These are phyloP conservation scores for Leptodontidium sp. DNA, from an alignment of 2,329 filamentous ascomycete genomes.

Conservation along the genomic window DNA sequence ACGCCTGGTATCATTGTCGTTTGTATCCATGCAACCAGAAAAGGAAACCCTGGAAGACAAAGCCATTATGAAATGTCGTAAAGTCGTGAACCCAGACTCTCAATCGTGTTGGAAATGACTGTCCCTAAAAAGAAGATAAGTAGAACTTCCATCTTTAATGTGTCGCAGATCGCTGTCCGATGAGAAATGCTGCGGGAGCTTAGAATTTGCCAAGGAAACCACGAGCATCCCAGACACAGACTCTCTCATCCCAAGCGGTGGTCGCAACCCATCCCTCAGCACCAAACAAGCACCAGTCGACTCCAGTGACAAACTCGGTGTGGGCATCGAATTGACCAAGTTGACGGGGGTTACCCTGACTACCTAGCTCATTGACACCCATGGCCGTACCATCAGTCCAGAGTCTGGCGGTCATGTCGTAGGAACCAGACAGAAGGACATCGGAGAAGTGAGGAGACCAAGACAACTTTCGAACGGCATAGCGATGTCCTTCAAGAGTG, in stretches of 20 bases:
- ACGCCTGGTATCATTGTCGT: conserved; percentile 22
- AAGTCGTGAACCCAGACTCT: neutral
- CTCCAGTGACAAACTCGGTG: conserved; percentile 94
- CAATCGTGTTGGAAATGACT: neutral
- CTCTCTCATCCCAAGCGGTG: conserved; percentile 90
- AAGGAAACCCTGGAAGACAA: neutral
- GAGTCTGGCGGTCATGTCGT: conserved; percentile 96
- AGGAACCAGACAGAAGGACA: conserved; percentile 86
- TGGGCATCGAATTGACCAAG: conserved; percentile 84
- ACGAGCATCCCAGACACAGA: conserved; percentile 91
- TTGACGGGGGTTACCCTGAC: conserved; percentile 32
- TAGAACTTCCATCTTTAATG: neutral
- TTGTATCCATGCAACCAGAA: conserved; percentile 3
- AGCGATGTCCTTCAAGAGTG: conserved; percentile 85
- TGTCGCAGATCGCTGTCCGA: neutral
- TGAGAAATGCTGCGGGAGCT: neutral
- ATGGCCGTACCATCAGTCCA: conserved; percentile 80
- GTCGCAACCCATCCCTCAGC: conserved; percentile 95
- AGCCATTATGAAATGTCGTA: neutral
- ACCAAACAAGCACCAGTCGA: conserved; percentile 98
- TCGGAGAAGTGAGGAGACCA: conserved; percentile 97
- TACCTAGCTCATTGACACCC: conserved; percentile 48
- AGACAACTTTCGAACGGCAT: conserved; percentile 83
- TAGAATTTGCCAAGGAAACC: conserved; percentile 58
- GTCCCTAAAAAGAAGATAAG: neutral